Percentiles rank a stretch among this genome's conserved stretches.
Evolutionary conservation across 2,329 filamentous ascomycete species (phyloP).

Genomic region (Sarocladiaceae sp.): DNA sequence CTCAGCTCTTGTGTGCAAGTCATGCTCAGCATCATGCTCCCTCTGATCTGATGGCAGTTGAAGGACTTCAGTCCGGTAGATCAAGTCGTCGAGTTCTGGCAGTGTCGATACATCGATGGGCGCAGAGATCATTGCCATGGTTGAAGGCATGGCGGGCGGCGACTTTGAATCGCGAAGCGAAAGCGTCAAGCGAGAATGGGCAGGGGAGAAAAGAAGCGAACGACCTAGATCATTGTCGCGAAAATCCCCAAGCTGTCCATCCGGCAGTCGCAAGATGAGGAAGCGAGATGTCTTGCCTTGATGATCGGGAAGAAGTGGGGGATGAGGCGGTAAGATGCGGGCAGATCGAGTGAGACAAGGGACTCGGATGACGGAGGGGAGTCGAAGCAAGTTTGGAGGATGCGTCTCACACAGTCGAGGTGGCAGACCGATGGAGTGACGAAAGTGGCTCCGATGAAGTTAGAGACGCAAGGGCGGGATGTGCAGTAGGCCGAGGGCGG

Average conservation of each 20-base stretch:
- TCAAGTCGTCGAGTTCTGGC: slow-evolving; percentile 34
- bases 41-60: slow-evolving; percentile 23
- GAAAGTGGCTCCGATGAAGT: not conserved
- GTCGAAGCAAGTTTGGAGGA: not conserved
- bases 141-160: not conserved
- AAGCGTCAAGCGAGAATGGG: not conserved
- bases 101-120: slow-evolving; percentile 4
- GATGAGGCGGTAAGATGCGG: not conserved
- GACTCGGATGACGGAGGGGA: slow-evolving; percentile 7
- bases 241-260: not conserved
- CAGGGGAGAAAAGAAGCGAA: not conserved
- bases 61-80: slow-evolving; percentile 35
- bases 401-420: slow-evolving; percentile 1
- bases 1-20: slow-evolving; percentile 28
- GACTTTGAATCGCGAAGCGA: not conserved
- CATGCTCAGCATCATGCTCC: slow-evolving; percentile 33
- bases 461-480: slow-evolving; percentile 5
- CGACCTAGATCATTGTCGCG: slow-evolving; percentile 1
- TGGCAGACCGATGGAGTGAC: not conserved
- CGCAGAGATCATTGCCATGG: not conserved
- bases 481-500: no score
- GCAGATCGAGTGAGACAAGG: slow-evolving; percentile 6
- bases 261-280: not conserved
- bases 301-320: slow-evolving; percentile 7
- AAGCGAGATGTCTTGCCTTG: slow-evolving; percentile 7